Conservation (phyloP, 2,329 filamentous ascomycete genomes). For the Corynespora cassiicola region DNA sequence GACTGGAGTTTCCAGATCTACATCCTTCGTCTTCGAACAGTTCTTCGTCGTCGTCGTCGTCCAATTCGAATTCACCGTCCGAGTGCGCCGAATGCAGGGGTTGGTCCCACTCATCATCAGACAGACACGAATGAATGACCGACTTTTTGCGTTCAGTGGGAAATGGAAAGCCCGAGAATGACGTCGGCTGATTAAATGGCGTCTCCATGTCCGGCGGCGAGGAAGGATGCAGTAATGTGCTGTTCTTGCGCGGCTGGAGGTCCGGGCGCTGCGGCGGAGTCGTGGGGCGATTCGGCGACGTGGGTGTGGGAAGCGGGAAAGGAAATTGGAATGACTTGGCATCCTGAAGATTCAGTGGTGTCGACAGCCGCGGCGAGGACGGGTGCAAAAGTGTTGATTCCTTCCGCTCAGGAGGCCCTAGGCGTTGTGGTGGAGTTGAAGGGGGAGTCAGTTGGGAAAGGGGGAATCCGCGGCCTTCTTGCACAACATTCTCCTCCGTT, state of each 20-base stretch:
- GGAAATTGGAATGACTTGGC: conserved; percentile 4
- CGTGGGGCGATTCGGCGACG: background rate
- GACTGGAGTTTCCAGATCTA: background rate
- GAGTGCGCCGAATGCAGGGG: conserved; percentile 15
- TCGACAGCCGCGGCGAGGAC: conserved; percentile 5
- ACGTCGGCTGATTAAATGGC: background rate
- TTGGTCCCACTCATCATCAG: conserved; percentile 15
- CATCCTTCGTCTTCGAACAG: conserved; percentile 4
- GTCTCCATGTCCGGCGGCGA: conserved; percentile 3
- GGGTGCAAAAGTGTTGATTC: conserved; percentile 15
- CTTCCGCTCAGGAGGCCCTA: conserved; percentile 6
- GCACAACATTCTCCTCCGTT: conserved; percentile 4
- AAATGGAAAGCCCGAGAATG: background rate
- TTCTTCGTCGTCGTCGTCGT: conserved; percentile 5
- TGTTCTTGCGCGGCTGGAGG: conserved; percentile 10
- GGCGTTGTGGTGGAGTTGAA: conserved; percentile 11
- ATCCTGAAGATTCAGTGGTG: background rate
- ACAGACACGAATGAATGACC: conserved; percentile 14
- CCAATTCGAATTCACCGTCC: conserved; percentile 11
- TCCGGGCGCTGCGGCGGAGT: conserved; percentile 1
- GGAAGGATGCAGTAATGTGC: conserved; percentile 17
- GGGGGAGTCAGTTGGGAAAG: conserved; percentile 9
- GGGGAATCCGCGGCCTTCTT: background rate
- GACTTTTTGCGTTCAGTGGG: conserved; percentile 5
- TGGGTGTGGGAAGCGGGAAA: conserved; percentile 7